phyloP scores from a whole-genome alignment of 2,329 filamentous ascomycete genomes.

The Sordariomycetes sp. region DNA sequence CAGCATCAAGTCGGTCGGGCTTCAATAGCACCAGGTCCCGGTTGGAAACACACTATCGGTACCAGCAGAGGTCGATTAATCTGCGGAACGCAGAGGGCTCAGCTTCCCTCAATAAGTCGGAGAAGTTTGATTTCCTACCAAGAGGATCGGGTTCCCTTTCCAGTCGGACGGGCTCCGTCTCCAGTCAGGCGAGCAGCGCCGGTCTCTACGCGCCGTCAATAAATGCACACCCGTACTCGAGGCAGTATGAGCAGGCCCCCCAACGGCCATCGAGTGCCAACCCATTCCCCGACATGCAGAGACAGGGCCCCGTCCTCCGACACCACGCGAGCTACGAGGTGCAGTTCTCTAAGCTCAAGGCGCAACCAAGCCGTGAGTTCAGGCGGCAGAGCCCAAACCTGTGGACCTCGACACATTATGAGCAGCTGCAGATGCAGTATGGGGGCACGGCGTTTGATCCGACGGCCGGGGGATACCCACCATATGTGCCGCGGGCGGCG shows the following conservation, averaged over 20 bases:
- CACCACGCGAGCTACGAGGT: background rate
- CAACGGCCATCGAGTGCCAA: slow-evolving; percentile 5
- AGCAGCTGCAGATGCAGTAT: slow-evolving; percentile 9
- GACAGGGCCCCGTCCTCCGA: background rate
- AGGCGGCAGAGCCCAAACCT: slow-evolving; percentile 8
- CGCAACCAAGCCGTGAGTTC: slow-evolving; percentile 2
- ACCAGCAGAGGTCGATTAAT: background rate
- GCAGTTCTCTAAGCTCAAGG: background rate
- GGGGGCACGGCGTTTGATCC: slow-evolving; percentile 1
- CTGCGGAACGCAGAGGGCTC: background rate
- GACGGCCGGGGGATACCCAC: slow-evolving; percentile 13
- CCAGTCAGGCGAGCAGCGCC: slow-evolving; percentile 11
- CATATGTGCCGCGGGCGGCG: slow-evolving; percentile 17
- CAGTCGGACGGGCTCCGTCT: slow-evolving; percentile 18
- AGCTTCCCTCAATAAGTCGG: slow-evolving; percentile 7
- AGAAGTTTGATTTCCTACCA: slow-evolving; percentile 12
- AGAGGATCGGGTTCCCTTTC: slow-evolving; percentile 11
- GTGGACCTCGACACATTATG: slow-evolving; percentile 7
- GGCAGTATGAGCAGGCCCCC: slow-evolving; percentile 1
- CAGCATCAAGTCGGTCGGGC: slow-evolving; percentile 3
- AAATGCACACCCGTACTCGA: slow-evolving; percentile 4
- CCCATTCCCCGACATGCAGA: background rate
- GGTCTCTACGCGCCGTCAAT: slow-evolving; percentile 3
- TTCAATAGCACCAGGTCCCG: slow-evolving; percentile 8
- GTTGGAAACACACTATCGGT: slow-evolving; percentile 12